phyloP scores from a whole-genome alignment of 2,329 filamentous ascomycete genomes.

The Colletotrichum navitas region DNA sequence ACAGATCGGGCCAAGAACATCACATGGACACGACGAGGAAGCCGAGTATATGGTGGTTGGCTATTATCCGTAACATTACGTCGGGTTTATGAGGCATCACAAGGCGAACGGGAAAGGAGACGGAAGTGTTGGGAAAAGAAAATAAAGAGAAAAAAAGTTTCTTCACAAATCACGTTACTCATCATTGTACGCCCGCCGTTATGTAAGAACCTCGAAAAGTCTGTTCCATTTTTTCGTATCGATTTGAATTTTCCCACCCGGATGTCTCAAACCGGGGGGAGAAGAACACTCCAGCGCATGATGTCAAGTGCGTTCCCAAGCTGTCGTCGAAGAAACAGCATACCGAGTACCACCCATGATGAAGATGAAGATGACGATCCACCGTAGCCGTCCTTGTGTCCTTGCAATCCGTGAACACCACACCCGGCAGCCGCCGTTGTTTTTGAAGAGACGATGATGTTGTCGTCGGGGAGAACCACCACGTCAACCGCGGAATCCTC shows the following conservation, averaged over 20 bases:
- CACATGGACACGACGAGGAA: neutral
- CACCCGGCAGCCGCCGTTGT: constrained; percentile 22
- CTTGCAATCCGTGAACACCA: constrained; percentile 28
- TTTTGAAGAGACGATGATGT: constrained; percentile 8
- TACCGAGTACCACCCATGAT: constrained; percentile 35
- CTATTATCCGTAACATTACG: neutral
- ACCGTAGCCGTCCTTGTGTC: constrained; percentile 32
- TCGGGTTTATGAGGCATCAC: neutral
- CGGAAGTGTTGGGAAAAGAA: neutral
- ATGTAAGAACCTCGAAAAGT: constrained; percentile 38
- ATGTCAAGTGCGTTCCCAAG: constrained; percentile 38
- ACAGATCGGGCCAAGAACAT: neutral
- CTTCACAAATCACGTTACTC: constrained; percentile 41
- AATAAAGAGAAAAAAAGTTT: neutral
- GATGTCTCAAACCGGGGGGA: constrained; percentile 33
- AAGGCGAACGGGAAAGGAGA: neutral
- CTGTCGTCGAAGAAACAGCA: constrained; percentile 36
- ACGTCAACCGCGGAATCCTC: constrained; percentile 19
- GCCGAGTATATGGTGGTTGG: neutral
- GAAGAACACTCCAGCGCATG: constrained; percentile 42
- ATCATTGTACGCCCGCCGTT: constrained; percentile 39
- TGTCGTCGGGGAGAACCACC: constrained; percentile 25
- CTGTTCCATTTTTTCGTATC: constrained; percentile 43
- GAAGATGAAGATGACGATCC: constrained; percentile 25
- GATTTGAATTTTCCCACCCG: constrained; percentile 27